Evolutionary conservation across 192 early-diverging fungal genomes (phyloP).

Genomic region (Endogone sp.): DNA sequence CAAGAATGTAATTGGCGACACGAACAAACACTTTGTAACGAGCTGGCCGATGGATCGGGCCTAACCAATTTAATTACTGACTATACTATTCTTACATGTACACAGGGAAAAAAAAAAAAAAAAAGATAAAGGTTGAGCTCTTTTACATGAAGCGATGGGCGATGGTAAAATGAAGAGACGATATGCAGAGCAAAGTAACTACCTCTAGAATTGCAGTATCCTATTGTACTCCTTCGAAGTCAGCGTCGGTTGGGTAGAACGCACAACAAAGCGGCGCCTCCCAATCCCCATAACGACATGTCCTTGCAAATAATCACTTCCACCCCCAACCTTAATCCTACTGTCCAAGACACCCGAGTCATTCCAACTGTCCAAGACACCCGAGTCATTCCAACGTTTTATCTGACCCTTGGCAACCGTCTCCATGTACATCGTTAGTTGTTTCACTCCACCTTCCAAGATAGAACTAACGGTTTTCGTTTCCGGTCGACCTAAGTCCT

Average conservation of each 20-base stretch:
- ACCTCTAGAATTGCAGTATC: slow-evolving; percentile 19
- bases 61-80: no score
- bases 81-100: no score
- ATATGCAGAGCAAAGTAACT: slow-evolving; percentile 1
- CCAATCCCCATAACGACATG: slow-evolving; percentile 28
- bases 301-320: slow-evolving; percentile 29
- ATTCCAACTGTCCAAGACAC: slow-evolving; percentile 24
- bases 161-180: no score
- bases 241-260: slow-evolving; percentile 9
- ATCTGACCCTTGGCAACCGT: slow-evolving; percentile 19
- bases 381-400: slow-evolving; percentile 16
- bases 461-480: slow-evolving; percentile 17
- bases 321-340: slow-evolving; percentile 21
- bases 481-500: slow-evolving; percentile 14
- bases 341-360: slow-evolving; percentile 25
- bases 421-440: slow-evolving; percentile 24
- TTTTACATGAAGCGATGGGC: no score
- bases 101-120: no score
- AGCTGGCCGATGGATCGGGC: no score
- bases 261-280: slow-evolving; percentile 19
- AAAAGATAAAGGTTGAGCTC: no score
- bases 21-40: no score
- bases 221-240: slow-evolving; percentile 22
- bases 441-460: slow-evolving; percentile 19
- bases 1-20: no score